Evolutionary conservation across 257 asterid species (phyloP).

Genomic region (Lycium ferocissimum): DNA sequence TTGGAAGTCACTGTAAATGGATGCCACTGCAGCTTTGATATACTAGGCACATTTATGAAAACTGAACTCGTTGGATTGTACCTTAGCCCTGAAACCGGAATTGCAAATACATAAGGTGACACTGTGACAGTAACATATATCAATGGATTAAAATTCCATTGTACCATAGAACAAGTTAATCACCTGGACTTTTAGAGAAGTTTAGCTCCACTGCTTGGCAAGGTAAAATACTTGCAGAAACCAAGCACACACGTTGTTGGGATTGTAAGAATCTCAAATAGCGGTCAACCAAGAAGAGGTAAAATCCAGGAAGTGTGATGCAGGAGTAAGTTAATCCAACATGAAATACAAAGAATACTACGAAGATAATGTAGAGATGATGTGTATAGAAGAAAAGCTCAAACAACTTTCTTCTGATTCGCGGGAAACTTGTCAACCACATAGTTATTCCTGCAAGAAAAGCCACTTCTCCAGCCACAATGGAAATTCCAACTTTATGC

Average conservation of each 20-base stretch:
- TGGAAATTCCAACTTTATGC: conserved; percentile 61
- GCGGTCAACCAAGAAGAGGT: conserved; percentile 66
- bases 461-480: conserved; percentile 66
- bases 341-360: conserved; percentile 68
- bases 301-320: conserved; percentile 71
- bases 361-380: conserved; percentile 52
- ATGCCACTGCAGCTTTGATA: conserved; percentile 57
- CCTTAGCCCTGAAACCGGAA: conserved; percentile 36
- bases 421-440: conserved; percentile 58
- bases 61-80: conserved; percentile 44
- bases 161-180: background rate
- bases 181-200: conserved; percentile 69
- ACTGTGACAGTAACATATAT: background rate
- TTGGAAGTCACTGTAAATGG: conserved; percentile 52
- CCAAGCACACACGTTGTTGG: conserved; percentile 43
- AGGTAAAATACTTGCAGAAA: conserved; percentile 62
- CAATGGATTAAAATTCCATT: background rate
- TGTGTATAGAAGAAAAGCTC: conserved; percentile 68
- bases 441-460: conserved; percentile 50
- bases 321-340: conserved; percentile 69
- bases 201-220: conserved; percentile 61
- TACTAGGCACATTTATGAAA: conserved; percentile 46
- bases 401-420: conserved; percentile 61
- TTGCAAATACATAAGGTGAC: background rate
- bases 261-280: conserved; percentile 68